Evolutionary conservation across 1,284 basidiomycete genomes (phyloP).

Genomic region (Marasmius tenuissimus): DNA sequence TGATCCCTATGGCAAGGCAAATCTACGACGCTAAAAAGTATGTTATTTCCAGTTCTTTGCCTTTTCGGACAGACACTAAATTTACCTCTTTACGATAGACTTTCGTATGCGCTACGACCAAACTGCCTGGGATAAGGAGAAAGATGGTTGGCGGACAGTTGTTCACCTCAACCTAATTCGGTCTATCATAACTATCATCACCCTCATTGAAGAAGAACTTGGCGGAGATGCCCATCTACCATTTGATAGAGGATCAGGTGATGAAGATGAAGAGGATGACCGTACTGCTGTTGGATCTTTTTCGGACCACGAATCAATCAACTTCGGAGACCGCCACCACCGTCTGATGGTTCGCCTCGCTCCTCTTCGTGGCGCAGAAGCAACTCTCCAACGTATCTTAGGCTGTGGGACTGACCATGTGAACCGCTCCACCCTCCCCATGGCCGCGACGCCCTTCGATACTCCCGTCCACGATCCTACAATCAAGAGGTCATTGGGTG

Average conservation of each 20-base stretch:
- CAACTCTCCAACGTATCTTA: slow-evolving; percentile 43
- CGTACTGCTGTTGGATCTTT: slow-evolving; percentile 6
- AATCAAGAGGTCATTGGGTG: slow-evolving; percentile 24
- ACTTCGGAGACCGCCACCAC: slow-evolving; percentile 42
- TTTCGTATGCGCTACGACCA: slow-evolving; percentile 47
- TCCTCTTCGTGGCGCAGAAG: slow-evolving; percentile 40
- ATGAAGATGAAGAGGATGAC: slow-evolving; percentile 19
- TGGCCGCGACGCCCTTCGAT: slow-evolving; percentile 46
- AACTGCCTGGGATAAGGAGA: slow-evolving; percentile 43
- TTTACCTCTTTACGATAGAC: slow-evolving; percentile 25
- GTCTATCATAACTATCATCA: slow-evolving; percentile 44
- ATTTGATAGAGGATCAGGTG: not conserved
- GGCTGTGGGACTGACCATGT: slow-evolving; percentile 36
- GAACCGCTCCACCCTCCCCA: slow-evolving; percentile 26
- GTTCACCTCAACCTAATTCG: slow-evolving; percentile 52
- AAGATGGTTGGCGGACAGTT: slow-evolving; percentile 46
- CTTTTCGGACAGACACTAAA: slow-evolving; percentile 11
- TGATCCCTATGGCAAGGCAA: slow-evolving; percentile 35
- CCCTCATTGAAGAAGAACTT: slow-evolving; percentile 43
- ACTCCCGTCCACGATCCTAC: slow-evolving; percentile 23
- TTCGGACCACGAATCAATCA: slow-evolving; percentile 17
- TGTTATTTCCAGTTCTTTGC: slow-evolving; percentile 17
- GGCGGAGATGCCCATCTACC: slow-evolving; percentile 28
- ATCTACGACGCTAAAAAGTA: slow-evolving; percentile 64
- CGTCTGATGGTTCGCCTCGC: slow-evolving; percentile 44